These are phyloP conservation scores for Sugiyamaella qingdaonensis DNA, from an alignment of 805 yeast genomes.

Conservation along the genomic window DNA sequence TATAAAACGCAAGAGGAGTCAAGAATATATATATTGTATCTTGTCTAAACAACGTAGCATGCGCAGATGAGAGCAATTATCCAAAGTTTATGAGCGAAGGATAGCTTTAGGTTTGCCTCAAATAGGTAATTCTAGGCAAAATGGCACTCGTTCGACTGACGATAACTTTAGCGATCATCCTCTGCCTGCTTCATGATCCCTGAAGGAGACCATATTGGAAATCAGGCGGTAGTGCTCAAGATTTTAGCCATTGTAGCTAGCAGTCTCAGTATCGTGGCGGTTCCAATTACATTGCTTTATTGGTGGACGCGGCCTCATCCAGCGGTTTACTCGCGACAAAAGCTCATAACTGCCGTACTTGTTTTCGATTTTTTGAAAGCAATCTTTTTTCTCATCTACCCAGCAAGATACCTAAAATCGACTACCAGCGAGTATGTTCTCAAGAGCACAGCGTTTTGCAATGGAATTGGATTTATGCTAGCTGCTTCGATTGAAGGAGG, in stretches of 20 bases:
- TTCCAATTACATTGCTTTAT: constrained; percentile 14
- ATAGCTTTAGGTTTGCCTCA: no score
- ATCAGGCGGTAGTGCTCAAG: background rate
- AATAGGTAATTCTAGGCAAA: no score
- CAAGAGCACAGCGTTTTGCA: constrained; percentile 52
- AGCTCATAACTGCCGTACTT: constrained; percentile 62
- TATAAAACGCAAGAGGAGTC: no score
- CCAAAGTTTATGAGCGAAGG: no score
- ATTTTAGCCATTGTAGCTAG: constrained; percentile 10
- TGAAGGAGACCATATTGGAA: background rate
- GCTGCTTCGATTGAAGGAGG: constrained; percentile 78
- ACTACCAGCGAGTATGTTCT: constrained; percentile 40
- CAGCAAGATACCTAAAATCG: constrained; percentile 29
- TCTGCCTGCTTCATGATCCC: background rate
- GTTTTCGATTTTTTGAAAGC: constrained; percentile 73
- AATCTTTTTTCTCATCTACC: constrained; percentile 60
- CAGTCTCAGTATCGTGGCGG: constrained; percentile 13
- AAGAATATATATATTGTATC: no score
- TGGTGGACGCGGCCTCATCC: constrained; percentile 6
- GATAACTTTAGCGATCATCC: background rate
- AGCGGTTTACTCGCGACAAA: constrained; percentile 25
- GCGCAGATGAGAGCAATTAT: no score
- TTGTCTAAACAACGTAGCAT: no score
- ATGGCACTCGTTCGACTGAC: background rate
- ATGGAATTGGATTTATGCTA: constrained; percentile 73